Conservation (phyloP, 768 basidiomycete genomes). For the Paxillus ammoniavirescens region DNA sequence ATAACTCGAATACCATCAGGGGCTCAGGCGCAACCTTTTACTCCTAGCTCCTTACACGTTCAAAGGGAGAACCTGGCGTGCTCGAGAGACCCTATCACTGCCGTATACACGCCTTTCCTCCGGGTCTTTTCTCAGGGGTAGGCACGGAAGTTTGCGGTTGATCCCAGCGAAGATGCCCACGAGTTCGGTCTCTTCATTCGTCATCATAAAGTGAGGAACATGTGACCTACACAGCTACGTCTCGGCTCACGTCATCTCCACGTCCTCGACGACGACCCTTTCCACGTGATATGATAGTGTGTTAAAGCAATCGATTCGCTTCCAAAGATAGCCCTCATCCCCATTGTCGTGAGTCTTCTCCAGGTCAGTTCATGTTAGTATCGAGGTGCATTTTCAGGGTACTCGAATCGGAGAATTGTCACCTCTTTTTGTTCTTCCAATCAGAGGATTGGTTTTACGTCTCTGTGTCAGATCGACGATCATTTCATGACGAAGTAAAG, state of each 20-base stretch:
- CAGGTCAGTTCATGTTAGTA: not conserved
- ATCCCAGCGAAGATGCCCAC: slow-evolving; percentile 2
- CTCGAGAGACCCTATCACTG: too few relatives aligned
- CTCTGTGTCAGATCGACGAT: too few relatives aligned
- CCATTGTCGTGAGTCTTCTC: not conserved
- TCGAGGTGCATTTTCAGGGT: too few relatives aligned
- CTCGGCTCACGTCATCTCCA: slow-evolving; percentile 4
- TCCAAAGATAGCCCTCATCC: not conserved
- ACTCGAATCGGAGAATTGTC: too few relatives aligned
- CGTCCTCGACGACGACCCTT: slow-evolving; percentile 3
- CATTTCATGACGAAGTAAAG: too few relatives aligned
- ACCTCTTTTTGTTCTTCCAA: too few relatives aligned
- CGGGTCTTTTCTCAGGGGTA: not conserved
- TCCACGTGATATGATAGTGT: not conserved
- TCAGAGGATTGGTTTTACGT: too few relatives aligned
- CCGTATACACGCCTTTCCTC: too few relatives aligned
- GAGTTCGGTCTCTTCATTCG: too few relatives aligned
- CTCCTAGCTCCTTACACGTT: not conserved
- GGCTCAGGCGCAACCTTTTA: not conserved
- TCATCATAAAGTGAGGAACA: not conserved
- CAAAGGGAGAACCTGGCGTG: not conserved
- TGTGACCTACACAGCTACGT: not conserved
- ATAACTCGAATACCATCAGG: not conserved
- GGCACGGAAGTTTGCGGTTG: slow-evolving; percentile 12
- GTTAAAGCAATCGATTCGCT: not conserved